Evolutionary conservation across 2,329 filamentous ascomycete species (phyloP).

Genomic region (Capronia epimyces): DNA sequence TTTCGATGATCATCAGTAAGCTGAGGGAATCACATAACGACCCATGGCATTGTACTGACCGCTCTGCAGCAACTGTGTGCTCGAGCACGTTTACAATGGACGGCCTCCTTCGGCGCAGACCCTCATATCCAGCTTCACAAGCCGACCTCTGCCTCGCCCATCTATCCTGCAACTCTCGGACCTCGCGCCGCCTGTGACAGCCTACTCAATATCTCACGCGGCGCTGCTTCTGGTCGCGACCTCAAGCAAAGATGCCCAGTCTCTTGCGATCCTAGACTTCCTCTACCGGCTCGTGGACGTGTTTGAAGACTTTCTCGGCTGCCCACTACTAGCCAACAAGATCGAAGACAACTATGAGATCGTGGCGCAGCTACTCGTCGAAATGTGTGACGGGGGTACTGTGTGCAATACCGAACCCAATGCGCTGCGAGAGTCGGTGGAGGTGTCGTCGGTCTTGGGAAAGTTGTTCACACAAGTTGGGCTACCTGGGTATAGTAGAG

Average conservation of each 20-base stretch:
- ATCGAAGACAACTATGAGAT: constrained; percentile 90
- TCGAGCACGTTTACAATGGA: constrained; percentile 82
- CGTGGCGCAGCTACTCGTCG: constrained; percentile 81
- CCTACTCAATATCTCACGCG: constrained; percentile 83
- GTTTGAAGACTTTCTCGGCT: constrained; percentile 88
- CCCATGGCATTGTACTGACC: constrained; percentile 8
- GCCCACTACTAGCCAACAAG: constrained; percentile 76
- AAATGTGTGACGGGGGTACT: constrained; percentile 94
- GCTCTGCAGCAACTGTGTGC: constrained; percentile 64
- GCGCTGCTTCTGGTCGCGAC: constrained; percentile 82
- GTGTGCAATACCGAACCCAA: constrained; percentile 89
- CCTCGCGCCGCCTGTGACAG: constrained; percentile 75
- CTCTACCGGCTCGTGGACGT: constrained; percentile 88
- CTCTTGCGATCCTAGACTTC: constrained; percentile 86
- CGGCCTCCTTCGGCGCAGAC: constrained; percentile 70
- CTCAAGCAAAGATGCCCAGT: constrained; percentile 79
- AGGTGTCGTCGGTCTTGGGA: constrained; percentile 84
- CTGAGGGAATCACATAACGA: constrained; percentile 1
- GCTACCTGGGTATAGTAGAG: constrained; percentile 60
- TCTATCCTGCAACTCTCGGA: constrained; percentile 80
- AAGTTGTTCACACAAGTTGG: constrained; percentile 84
- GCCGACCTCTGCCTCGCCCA: constrained; percentile 72
- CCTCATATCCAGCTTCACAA: constrained; percentile 79
- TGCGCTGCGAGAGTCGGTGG: constrained; percentile 81
- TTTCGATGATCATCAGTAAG: constrained; percentile 89